Evolutionary conservation across 306 rosid species (phyloP).

Genomic region (Quercus wislizeni): DNA sequence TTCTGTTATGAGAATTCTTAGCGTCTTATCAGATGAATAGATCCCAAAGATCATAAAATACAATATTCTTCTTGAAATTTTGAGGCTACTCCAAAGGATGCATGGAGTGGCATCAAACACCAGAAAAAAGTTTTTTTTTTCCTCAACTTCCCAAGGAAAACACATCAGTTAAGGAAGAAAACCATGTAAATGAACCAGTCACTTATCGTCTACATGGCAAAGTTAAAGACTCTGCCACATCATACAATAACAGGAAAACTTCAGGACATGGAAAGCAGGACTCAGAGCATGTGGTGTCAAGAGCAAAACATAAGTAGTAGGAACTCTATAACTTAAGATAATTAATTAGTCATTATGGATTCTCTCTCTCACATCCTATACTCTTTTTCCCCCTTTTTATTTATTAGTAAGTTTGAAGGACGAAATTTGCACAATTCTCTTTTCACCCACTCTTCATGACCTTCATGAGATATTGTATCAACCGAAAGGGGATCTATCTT

Average conservation of each 20-base stretch:
- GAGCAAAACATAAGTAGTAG: background rate
- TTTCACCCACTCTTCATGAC: background rate
- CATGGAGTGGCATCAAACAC: background rate
- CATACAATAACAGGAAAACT: background rate
- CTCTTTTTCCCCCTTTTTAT: background rate
- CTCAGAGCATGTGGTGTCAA: background rate
- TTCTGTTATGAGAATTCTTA: background rate
- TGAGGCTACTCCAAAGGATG: background rate
- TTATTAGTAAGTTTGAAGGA: no score
- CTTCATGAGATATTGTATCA: background rate
- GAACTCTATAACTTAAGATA: background rate
- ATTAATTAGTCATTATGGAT: background rate
- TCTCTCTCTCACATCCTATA: background rate
- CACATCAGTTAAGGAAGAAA: no score
- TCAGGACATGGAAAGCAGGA: background rate
- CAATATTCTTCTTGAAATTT: background rate
- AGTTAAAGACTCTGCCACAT: background rate
- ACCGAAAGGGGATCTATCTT: background rate
- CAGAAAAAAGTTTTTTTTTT: background rate
- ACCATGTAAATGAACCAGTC: background rate
- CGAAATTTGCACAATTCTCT: no score
- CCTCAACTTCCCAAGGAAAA: background rate
- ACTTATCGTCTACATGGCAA: background rate
- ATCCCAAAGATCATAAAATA: background rate
- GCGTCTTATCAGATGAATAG: background rate